Evolutionary conservation across 2,329 filamentous ascomycete species (phyloP), one percentile per base, ranked within the genome.

Genomic region (Cladosporium sp.): DNA sequence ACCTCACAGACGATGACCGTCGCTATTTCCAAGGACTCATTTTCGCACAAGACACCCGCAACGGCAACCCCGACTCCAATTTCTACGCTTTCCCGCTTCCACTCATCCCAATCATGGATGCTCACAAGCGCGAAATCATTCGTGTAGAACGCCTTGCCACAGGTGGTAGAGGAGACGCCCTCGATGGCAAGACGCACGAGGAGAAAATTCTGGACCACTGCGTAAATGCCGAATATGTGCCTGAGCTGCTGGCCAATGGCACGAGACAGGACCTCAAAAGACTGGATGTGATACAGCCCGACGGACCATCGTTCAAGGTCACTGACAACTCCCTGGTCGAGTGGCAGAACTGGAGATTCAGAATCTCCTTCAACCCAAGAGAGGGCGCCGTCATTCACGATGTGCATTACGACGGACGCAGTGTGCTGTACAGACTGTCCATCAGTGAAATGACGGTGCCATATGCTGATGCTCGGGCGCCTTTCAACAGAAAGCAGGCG

Each of bases 381-480:
- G 90, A 92, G 74, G 89, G 90, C 10, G 85, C 87, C 7, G 88
- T 90, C 2, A 80, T 92, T 3, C 88, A 92, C 72, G 76, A 92
- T 70, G 78, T 92, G 14, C 83, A 83, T 71, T 92, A 90, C 71
- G 86, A 89, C 69, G 84, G 84, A 34, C 83, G 88, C 21, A 87
- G 84, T 49, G 79, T 92, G 30, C 82, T 91, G 72, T 89, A 91
- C 77, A 83, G 89, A 1, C 76, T 92, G 34, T 86, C 85, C 66
- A 82, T 90, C 66, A 86, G 85, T 67, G 90, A 92, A 75, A 89
- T 92, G 85, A 85, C 85, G 1, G 58, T 66, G 18, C 69, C 71
- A n/a, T 91, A 91, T 69, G 88, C 81, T 3, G 89, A 91, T 70
- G 86, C 86, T 0, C 83, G 89, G 1, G 78, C 82, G 0, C 89